Percentiles rank a stretch among this genome's conserved stretches.
Conservation (phyloP, 129 eudicot species). For the Helichrysum umbraculigerum region DNA sequence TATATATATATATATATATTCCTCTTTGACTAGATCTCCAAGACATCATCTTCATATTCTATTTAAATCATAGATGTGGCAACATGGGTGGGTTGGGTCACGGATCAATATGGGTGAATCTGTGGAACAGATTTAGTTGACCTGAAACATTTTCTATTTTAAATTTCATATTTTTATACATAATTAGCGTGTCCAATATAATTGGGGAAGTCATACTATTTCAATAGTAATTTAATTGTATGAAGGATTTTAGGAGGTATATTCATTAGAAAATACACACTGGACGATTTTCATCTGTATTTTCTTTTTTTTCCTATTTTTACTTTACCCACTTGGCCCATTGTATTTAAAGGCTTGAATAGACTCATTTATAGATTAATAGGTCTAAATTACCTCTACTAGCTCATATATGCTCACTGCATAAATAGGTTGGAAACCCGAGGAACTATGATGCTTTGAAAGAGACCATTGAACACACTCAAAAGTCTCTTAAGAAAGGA, state of each 20-base stretch:
- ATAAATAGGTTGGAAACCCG: slow-evolving; percentile 72
- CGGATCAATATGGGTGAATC: neutral
- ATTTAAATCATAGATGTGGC: neutral
- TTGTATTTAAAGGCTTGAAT: neutral
- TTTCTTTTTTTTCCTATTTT: neutral
- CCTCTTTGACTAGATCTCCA: slow-evolving; percentile 1
- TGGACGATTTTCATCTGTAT: neutral
- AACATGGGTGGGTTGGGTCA: neutral
- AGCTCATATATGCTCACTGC: slow-evolving; percentile 5
- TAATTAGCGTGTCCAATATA: neutral
- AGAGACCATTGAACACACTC: slow-evolving; percentile 63
- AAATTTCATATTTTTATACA: neutral
- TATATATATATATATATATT: no score
- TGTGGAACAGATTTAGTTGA: neutral
- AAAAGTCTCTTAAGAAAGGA: slow-evolving; percentile 50
- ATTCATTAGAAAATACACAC: neutral
- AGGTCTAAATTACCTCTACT: neutral
- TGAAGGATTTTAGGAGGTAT: neutral
- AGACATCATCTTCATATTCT: neutral
- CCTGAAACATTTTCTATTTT: neutral
- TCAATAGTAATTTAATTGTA: neutral
- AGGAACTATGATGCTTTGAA: slow-evolving; percentile 62
- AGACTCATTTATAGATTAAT: neutral
- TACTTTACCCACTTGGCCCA: neutral
- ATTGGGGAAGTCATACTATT: neutral